Conservation (phyloP, 1,139 yeast species). For the Suhomyces yuchorum region DNA sequence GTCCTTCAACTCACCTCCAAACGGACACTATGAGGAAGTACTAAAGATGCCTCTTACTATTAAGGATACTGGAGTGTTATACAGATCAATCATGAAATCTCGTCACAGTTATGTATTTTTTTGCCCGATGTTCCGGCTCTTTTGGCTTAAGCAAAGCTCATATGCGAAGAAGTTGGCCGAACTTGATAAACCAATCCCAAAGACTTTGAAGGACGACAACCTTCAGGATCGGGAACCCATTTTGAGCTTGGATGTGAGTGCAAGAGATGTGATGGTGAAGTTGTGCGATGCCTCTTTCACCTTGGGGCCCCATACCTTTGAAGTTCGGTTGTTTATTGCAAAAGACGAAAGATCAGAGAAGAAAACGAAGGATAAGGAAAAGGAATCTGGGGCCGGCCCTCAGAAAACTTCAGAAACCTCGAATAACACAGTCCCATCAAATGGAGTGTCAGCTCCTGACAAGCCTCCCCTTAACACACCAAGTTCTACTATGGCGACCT, state of each 20-base stretch:
- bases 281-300: constrained; percentile 72
- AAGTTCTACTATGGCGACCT: background rate
- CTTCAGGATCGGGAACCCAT: constrained; percentile 41
- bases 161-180: constrained; percentile 46
- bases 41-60: constrained; percentile 68
- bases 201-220: constrained; percentile 27
- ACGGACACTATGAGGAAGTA: constrained; percentile 47
- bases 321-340: constrained; percentile 73
- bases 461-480: background rate
- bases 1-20: constrained; percentile 62
- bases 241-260: constrained; percentile 51
- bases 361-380: constrained; percentile 26
- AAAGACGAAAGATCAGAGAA: constrained; percentile 64
- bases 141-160: constrained; percentile 71
- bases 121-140: constrained; percentile 70
- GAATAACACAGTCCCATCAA: background rate
- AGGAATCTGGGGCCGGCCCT: constrained; percentile 7
- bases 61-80: constrained; percentile 71
- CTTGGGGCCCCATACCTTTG: constrained; percentile 84
- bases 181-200: constrained; percentile 33
- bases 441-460: background rate
- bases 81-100: constrained; percentile 73
- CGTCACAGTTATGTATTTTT: constrained; percentile 72
- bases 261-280: constrained; percentile 87
- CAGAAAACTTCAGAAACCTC: background rate